phyloP scores from a whole-genome alignment of 2,329 filamentous ascomycete species.

The Exophiala phaeomuriformis region DNA sequence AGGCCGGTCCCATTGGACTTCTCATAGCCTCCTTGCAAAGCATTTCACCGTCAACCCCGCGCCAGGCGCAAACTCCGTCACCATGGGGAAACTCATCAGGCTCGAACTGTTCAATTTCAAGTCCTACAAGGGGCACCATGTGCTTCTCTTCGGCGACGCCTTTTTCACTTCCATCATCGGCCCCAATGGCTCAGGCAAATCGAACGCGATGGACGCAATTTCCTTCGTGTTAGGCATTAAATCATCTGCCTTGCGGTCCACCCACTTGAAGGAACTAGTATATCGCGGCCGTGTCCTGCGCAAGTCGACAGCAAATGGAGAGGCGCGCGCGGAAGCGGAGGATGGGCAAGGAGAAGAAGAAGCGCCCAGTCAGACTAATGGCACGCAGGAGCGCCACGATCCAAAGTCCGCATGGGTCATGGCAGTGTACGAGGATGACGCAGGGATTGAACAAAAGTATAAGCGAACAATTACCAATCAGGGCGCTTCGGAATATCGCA shows the following conservation, averaged over 20 bases:
- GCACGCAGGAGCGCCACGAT: conserved; percentile 58
- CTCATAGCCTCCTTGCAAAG: background rate
- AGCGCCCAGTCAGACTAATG: conserved; percentile 53
- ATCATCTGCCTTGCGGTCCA: conserved; percentile 92
- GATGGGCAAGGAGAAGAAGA: conserved; percentile 63
- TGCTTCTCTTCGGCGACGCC: conserved; percentile 87
- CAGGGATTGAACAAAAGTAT: conserved; percentile 90
- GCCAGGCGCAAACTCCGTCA: conserved; percentile 32
- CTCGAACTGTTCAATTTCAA: conserved; percentile 99
- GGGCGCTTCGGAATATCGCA: conserved; percentile 89
- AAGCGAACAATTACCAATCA: conserved; percentile 85
- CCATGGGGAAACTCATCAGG: conserved; percentile 92
- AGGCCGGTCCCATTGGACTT: background rate
- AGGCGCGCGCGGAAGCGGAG: conserved; percentile 51
- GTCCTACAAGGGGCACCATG: conserved; percentile 96
- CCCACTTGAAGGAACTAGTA: conserved; percentile 86
- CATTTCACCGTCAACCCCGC: background rate
- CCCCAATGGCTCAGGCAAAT: conserved; percentile 98
- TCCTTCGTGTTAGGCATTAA: conserved; percentile 98
- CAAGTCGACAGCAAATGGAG: conserved; percentile 85
- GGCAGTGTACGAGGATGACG: conserved; percentile 97
- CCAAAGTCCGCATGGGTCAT: conserved; percentile 97
- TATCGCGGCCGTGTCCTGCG: conserved; percentile 92
- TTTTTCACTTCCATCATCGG: conserved; percentile 99
- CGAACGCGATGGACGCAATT: conserved; percentile 99